Conservation (phyloP, 164 flowering plant genomes). For the Vitis rotundifolia region DNA sequence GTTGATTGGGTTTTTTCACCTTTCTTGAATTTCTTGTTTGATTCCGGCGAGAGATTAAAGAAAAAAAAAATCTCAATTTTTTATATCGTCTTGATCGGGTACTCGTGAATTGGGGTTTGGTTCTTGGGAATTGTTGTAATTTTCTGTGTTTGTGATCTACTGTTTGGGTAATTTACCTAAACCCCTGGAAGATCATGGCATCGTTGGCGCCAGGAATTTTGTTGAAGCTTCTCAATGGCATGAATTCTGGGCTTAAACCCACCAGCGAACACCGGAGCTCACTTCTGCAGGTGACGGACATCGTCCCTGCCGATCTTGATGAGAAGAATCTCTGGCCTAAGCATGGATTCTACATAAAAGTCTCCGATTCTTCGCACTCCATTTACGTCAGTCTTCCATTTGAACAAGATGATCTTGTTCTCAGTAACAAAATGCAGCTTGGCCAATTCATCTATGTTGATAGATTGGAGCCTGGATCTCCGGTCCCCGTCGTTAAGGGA, state of each 20-base stretch:
- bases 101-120: neutral
- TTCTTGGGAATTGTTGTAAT: neutral
- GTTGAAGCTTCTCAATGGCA: conserved; percentile 74
- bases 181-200: conserved; percentile 48
- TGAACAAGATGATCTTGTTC: conserved; percentile 87
- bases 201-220: conserved; percentile 81
- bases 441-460: conserved; percentile 95
- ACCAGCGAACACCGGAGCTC: conserved; percentile 87
- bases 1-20: neutral
- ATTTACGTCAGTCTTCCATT: conserved; percentile 77
- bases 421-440: conserved; percentile 88
- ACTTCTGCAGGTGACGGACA: conserved; percentile 88
- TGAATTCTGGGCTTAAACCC: conserved; percentile 72
- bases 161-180: conserved; percentile 1
- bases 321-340: conserved; percentile 84
- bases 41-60: neutral
- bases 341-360: conserved; percentile 84
- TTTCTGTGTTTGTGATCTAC: neutral
- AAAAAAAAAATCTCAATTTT: neutral
- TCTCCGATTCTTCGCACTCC: conserved; percentile 94
- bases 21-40: neutral
- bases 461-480: conserved; percentile 82
- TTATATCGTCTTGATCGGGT: neutral
- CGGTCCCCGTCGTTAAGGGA: conserved; percentile 78
- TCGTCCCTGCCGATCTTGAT: conserved; percentile 92